Percentiles rank a stretch among this genome's conserved stretches.
Conservation (phyloP, 257 asterid species). For the Ilex asprella region DNA sequence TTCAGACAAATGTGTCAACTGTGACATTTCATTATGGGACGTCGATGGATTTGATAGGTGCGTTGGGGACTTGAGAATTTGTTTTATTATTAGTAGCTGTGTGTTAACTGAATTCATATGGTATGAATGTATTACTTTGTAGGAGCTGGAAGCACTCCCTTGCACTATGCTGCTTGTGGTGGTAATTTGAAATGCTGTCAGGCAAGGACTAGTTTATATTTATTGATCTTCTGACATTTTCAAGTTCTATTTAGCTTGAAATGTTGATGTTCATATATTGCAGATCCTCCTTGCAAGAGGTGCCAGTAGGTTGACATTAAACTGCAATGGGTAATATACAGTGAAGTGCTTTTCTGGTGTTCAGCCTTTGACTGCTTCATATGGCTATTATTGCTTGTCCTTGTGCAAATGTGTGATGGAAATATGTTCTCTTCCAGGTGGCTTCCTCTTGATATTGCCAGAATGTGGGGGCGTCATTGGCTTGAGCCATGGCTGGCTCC, state of each 20-base stretch:
- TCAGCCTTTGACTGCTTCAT: conserved; percentile 1
- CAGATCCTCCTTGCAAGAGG: conserved; percentile 92
- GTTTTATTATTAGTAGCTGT: conserved; percentile 7
- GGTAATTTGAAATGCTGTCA: conserved; percentile 96
- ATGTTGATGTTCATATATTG: conserved; percentile 13
- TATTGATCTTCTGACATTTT: background rate
- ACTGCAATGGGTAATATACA: conserved; percentile 81
- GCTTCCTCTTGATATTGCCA: conserved; percentile 93
- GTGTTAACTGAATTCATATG: conserved; percentile 2
- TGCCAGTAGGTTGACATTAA: conserved; percentile 80
- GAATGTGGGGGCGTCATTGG: conserved; percentile 99
- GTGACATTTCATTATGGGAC: conserved; percentile 93
- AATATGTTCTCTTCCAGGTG: conserved; percentile 53
- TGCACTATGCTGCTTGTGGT: conserved; percentile 99
- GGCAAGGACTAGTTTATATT: conserved; percentile 39
- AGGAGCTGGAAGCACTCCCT: conserved; percentile 98
- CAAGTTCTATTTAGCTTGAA: conserved; percentile 1
- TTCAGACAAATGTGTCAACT: conserved; percentile 70
- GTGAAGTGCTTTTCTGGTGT: background rate
- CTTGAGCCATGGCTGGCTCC: conserved; percentile 79
- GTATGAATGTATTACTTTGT: conserved; percentile 6
- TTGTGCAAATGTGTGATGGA: conserved; percentile 4
- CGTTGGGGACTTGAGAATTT: conserved; percentile 6
- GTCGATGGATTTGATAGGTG: conserved; percentile 93
- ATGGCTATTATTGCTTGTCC: background rate